A percentile compares a stretch with the other conserved stretches of the same genome.
Evolutionary conservation across 345 rosid genomes (phyloP).

Genomic region (Melaleuca quinquenervia): DNA sequence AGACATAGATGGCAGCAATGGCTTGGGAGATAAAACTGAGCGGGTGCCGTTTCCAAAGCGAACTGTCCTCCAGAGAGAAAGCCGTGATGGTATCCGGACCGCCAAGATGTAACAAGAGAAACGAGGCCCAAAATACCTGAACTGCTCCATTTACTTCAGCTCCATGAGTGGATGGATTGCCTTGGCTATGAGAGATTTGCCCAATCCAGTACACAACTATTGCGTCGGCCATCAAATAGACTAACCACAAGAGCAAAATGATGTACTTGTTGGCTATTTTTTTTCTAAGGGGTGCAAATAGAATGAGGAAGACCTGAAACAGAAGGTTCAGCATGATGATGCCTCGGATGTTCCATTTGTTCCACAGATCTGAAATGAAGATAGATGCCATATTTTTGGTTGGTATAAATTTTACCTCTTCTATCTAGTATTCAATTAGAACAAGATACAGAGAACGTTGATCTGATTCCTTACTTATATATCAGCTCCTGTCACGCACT

Average conservation of each 20-base stretch:
- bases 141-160: neutral
- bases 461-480: neutral
- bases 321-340: no score
- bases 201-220: neutral
- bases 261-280: neutral
- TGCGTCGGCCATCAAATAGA: neutral
- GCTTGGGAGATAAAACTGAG: neutral
- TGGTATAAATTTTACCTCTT: neutral
- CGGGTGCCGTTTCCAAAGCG: neutral
- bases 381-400: neutral
- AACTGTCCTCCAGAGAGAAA: neutral
- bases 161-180: neutral
- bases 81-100: neutral
- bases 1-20: neutral
- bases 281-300: neutral
- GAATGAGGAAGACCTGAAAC: no score
- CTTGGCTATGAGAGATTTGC: neutral
- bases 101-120: neutral
- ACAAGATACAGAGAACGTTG: neutral
- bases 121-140: neutral
- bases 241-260: neutral
- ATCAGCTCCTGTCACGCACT: no score
- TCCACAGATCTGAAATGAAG: neutral
- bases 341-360: neutral
- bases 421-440: rapidly evolving